phyloP scores from a whole-genome alignment of 140 eudicot species.

The Ambrosia hybrid region DNA sequence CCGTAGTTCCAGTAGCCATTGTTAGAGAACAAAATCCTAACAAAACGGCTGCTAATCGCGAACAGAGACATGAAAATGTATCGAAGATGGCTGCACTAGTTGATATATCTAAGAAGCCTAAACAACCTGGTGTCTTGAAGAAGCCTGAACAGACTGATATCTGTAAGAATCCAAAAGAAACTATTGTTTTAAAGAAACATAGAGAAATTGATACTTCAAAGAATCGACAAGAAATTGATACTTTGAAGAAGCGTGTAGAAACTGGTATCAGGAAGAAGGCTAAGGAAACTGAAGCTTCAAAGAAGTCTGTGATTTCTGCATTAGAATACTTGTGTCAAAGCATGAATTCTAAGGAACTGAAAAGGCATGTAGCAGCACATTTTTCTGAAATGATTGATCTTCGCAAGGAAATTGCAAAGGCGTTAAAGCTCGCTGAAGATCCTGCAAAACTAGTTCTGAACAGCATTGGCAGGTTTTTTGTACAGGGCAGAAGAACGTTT shows the following conservation, averaged over 20 bases:
- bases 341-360: constrained; percentile 47
- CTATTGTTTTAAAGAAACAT: not conserved
- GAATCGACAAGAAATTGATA: constrained; percentile 19
- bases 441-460: constrained; percentile 61
- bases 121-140: not conserved
- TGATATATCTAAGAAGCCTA: not conserved
- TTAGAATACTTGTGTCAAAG: constrained; percentile 28
- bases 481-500: constrained; percentile 44
- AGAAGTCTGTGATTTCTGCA: constrained; percentile 14
- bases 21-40: constrained; percentile 22
- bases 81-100: not conserved
- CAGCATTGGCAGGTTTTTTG: constrained; percentile 55
- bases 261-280: not conserved
- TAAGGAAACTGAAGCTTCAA: too few relatives aligned
- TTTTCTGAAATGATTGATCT: constrained; percentile 29
- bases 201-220: not conserved
- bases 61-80: not conserved
- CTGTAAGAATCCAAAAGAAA: constrained; percentile 1
- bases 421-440: constrained; percentile 44
- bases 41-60: not conserved
- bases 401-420: constrained; percentile 52
- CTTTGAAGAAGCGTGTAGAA: constrained; percentile 1
- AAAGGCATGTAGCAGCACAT: constrained; percentile 37
- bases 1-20: not conserved
- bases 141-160: too few relatives aligned